These are phyloP conservation scores for Sordariomycetes sp. DNA, from an alignment of 2,329 filamentous ascomycete species.

Conservation along the genomic window DNA sequence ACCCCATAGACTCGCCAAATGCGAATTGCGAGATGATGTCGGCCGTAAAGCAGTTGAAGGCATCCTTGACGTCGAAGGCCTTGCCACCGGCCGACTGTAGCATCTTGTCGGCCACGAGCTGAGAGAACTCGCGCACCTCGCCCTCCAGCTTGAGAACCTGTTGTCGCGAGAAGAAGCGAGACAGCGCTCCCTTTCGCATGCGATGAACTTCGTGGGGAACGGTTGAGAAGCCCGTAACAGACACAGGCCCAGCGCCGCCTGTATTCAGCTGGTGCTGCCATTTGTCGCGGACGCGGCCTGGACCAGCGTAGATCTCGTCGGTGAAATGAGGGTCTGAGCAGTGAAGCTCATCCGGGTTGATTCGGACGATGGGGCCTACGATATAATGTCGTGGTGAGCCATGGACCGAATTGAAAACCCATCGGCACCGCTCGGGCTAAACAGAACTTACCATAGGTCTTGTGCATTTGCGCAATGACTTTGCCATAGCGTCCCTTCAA, in stretches of 20 bases:
- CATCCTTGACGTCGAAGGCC: slow-evolving; percentile 21
- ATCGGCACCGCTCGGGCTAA: too few species aligned
- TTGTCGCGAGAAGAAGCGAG: slow-evolving; percentile 23
- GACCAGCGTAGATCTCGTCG: slow-evolving; percentile 26
- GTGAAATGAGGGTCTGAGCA: slow-evolving; percentile 22
- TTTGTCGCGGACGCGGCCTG: slow-evolving; percentile 15
- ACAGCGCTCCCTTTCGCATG: slow-evolving; percentile 16
- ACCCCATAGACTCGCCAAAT: slow-evolving; percentile 26
- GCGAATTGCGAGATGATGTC: slow-evolving; percentile 27
- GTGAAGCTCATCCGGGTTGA: slow-evolving; percentile 27
- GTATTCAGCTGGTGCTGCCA: slow-evolving; percentile 16
- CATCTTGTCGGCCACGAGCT: slow-evolving; percentile 18
- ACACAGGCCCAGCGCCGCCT: slow-evolving; percentile 10
- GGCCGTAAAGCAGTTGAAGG: slow-evolving; percentile 28
- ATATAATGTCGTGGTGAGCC: too few species aligned
- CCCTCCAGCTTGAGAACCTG: slow-evolving; percentile 17
- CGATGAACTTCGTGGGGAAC: slow-evolving; percentile 22
- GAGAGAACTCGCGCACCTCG: slow-evolving; percentile 13
- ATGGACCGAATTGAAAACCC: too few species aligned
- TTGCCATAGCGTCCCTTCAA: slow-evolving; percentile 22
- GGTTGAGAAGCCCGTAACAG: slow-evolving; percentile 11
- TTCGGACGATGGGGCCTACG: slow-evolving; percentile 27
- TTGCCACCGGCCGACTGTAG: slow-evolving; percentile 12
- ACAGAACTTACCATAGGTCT: slow-evolving; percentile 27
- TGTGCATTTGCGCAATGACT: slow-evolving; percentile 24